Percentiles rank a stretch among this genome's conserved stretches.
Conservation (phyloP, 2,329 filamentous ascomycete species). For the Fusarium virguliforme region DNA sequence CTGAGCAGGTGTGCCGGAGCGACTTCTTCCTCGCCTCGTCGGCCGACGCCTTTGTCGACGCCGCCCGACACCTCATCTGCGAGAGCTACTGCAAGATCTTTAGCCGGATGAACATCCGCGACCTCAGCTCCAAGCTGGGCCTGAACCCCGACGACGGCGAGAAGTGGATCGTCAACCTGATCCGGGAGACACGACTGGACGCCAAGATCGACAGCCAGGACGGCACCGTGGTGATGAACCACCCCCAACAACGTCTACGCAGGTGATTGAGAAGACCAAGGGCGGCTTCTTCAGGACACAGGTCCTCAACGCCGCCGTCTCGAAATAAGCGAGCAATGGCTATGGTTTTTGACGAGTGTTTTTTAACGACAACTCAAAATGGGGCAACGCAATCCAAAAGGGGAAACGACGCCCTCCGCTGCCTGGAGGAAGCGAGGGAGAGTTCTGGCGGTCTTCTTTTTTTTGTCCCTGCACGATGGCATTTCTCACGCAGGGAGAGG, state of each 20-base stretch:
- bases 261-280: slow-evolving; percentile 99
- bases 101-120: slow-evolving; percentile 97
- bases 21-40: slow-evolving; percentile 96
- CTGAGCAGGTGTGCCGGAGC: slow-evolving; percentile 90
- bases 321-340: slow-evolving; percentile 60
- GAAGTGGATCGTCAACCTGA: slow-evolving; percentile 99
- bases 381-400: slow-evolving; percentile 43
- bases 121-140: slow-evolving; percentile 91
- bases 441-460: slow-evolving; percentile 5
- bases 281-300: slow-evolving; percentile 99
- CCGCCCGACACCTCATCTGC: slow-evolving; percentile 95
- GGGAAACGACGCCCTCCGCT: slow-evolving; percentile 40
- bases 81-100: slow-evolving; percentile 99
- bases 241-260: slow-evolving; percentile 98
- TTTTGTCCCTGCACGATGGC: not conserved
- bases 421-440: slow-evolving; percentile 26
- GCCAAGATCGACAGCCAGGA: slow-evolving; percentile 99
- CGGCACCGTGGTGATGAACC: slow-evolving; percentile 99
- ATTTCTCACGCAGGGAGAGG: not conserved
- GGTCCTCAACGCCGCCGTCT: slow-evolving; percentile 82
- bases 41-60: slow-evolving; percentile 91
- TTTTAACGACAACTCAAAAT: slow-evolving; percentile 43
- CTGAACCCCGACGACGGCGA: slow-evolving; percentile 95
- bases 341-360: slow-evolving; percentile 43
- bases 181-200: slow-evolving; percentile 96